Evolutionary conservation across 2,329 filamentous ascomycete genomes (phyloP).

Genomic region (Orbilia blumenaviensis): DNA sequence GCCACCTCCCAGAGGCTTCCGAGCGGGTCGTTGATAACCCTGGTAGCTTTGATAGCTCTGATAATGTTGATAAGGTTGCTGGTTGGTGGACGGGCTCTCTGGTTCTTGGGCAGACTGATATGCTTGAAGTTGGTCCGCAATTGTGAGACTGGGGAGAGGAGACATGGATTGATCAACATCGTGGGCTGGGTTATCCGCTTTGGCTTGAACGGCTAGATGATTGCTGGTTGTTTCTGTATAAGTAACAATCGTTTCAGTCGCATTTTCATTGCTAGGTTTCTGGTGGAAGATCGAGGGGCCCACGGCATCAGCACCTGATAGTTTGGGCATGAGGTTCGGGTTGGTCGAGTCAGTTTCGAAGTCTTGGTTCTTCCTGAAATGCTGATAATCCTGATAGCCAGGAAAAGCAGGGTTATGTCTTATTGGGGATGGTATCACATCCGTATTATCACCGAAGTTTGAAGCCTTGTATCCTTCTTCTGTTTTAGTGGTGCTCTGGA

Average conservation of each 20-base stretch:
- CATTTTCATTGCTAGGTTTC: neutral
- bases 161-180: neutral
- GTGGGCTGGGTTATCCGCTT: neutral
- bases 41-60: slow-evolving; percentile 8
- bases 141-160: neutral
- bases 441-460: neutral
- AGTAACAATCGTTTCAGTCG: neutral
- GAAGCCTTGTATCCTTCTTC: neutral
- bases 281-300: neutral
- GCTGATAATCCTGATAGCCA: slow-evolving; percentile 28
- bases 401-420: slow-evolving; percentile 26
- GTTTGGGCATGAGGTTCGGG: neutral
- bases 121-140: slow-evolving; percentile 40
- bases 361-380: slow-evolving; percentile 13
- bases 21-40: slow-evolving; percentile 20
- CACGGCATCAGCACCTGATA: neutral
- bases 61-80: slow-evolving; percentile 6
- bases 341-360: neutral
- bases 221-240: neutral
- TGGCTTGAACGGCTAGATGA: neutral
- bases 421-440: slow-evolving; percentile 12
- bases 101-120: slow-evolving; percentile 23
- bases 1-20: slow-evolving; percentile 29
- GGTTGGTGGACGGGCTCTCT: neutral
- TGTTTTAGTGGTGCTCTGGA: neutral